Evolutionary conservation across 2,329 filamentous ascomycete genomes (phyloP).

Genomic region (Ilyonectria mors-panacis): DNA sequence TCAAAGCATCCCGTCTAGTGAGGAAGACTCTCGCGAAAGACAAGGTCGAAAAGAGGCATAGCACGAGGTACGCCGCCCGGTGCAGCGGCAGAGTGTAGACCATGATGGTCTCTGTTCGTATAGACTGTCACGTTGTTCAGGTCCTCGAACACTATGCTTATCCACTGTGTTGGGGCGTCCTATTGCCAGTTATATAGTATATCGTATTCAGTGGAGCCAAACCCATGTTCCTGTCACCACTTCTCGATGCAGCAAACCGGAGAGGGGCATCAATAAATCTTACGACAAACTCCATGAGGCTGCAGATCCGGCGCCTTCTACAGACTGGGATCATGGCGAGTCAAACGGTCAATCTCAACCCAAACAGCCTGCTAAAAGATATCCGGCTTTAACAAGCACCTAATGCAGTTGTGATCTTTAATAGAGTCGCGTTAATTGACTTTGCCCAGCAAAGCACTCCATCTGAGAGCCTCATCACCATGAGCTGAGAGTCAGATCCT

Average conservation of each 20-base stretch:
- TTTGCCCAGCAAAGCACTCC: not conserved
- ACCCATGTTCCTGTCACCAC: not conserved
- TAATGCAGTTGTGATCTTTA: not conserved
- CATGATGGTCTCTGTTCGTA: not conserved
- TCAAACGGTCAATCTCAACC: not conserved
- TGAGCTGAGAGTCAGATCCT: not conserved
- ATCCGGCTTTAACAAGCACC: not conserved
- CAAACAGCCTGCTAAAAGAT: not conserved
- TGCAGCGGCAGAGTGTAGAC: conserved; percentile 15
- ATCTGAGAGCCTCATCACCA: not conserved
- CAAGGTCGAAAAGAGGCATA: conserved; percentile 10
- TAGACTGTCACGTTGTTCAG: not conserved
- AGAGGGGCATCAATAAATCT: not conserved
- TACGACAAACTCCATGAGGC: not conserved
- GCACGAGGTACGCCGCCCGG: conserved; percentile 12
- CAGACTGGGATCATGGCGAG: not conserved
- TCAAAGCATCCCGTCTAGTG: conserved; percentile 30
- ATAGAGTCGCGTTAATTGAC: not conserved
- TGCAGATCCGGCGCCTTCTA: not conserved
- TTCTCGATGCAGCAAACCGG: not conserved
- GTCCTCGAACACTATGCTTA: not conserved
- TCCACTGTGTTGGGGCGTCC: not conserved
- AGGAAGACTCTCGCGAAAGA: conserved; percentile 9
- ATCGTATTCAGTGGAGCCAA: not conserved
- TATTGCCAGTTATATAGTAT: not conserved